Conservation (phyloP, 106 monocot genomes). For the Dendrobium officinale region DNA sequence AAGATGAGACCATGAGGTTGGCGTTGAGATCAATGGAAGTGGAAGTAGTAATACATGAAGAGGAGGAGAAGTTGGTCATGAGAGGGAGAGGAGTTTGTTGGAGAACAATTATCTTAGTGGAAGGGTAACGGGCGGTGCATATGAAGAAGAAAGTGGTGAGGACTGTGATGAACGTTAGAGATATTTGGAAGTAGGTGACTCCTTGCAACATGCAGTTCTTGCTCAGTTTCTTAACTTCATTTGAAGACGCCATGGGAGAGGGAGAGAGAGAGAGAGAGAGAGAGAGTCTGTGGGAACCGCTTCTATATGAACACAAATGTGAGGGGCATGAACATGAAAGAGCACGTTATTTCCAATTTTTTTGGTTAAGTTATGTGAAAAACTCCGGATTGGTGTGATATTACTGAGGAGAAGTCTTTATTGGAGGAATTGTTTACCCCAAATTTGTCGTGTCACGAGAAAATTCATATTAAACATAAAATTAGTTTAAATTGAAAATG, state of each 20-base stretch:
- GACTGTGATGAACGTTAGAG: neutral
- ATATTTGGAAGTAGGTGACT: neutral
- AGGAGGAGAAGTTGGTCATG: neutral
- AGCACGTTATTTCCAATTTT: neutral
- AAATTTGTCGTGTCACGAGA: too few relatives aligned
- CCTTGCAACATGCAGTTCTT: neutral
- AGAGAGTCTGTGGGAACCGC: neutral
- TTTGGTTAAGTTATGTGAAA: neutral
- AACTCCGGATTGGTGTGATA: neutral
- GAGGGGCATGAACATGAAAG: neutral
- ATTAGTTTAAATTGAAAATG: too few relatives aligned
- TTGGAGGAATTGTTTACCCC: too few relatives aligned
- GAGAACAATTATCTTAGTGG: neutral
- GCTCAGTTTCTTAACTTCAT: conserved; percentile 5
- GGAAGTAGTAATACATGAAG: neutral
- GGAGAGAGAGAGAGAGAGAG: conserved; percentile 5
- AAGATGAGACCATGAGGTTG: neutral
- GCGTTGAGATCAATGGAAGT: neutral
- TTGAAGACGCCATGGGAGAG: conserved; percentile 1
- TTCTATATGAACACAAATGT: neutral
- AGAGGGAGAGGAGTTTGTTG: neutral
- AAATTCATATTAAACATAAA: too few relatives aligned
- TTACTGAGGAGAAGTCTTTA: neutral
- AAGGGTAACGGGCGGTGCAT: neutral
- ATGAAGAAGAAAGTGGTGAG: conserved; percentile 4